These are phyloP conservation scores for Microbotryum lychnidis-dioicae DNA, from an alignment of 1,284 basidiomycete genomes.

Conservation along the genomic window DNA sequence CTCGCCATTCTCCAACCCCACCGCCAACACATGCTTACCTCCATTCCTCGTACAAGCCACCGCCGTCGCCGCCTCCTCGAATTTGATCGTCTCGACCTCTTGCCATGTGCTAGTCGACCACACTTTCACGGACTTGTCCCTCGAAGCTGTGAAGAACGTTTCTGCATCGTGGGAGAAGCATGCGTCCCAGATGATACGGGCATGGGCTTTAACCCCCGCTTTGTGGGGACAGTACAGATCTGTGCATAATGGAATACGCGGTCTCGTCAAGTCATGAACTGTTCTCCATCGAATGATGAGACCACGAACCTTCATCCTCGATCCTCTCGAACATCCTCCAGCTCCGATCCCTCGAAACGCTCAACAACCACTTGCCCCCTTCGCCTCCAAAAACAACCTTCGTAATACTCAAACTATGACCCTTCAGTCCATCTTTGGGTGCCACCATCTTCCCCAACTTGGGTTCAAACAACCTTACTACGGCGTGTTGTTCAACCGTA, in stretches of 20 bases:
- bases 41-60: conserved; percentile 28
- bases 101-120: conserved; percentile 20
- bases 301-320: conserved; percentile 26
- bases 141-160: conserved; percentile 82
- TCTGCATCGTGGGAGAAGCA: conserved; percentile 66
- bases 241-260: conserved; percentile 22
- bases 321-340: conserved; percentile 70
- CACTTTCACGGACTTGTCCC: conserved; percentile 75
- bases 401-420: conserved; percentile 84
- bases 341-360: conserved; percentile 81
- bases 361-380: conserved; percentile 51
- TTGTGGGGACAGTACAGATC: conserved; percentile 54
- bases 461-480: conserved; percentile 73
- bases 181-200: conserved; percentile 91
- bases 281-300: background rate
- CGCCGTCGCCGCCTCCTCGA: conserved; percentile 41
- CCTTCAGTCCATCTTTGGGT: conserved; percentile 55
- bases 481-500: conserved; percentile 76
- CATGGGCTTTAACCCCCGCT: conserved; percentile 70
- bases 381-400: conserved; percentile 62
- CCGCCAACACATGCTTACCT: conserved; percentile 36
- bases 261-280: too few relatives aligned
- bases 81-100: conserved; percentile 36
- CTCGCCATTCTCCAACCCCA: conserved; percentile 42
- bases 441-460: conserved; percentile 58